Evolutionary conservation across 2,329 filamentous ascomycete genomes (phyloP), one percentile per base, ranked within the genome.

Genomic region (Penicillium sp.): DNA sequence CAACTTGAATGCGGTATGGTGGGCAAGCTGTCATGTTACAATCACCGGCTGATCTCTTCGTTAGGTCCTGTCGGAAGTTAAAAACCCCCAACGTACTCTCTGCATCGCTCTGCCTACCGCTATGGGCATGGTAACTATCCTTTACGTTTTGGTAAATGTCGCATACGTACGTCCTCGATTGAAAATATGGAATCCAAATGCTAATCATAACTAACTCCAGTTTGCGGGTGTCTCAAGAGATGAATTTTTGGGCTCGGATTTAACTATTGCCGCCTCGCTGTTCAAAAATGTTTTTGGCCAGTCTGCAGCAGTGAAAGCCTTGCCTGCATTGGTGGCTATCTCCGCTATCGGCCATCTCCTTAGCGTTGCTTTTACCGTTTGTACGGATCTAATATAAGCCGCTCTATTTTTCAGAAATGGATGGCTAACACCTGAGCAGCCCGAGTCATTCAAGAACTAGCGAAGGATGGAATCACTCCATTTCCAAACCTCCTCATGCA

Each of bases 71-170:
- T 78, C 74, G 10, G 79, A 81, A 63, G 77, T 81, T 30, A 75
- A 73, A 49, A 74, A 81, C 55, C 81, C 81, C 0, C 73, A 80
- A 10, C 74, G 71, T n/a, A 83, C 81, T 0, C 72, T 84, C 11
- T 77, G 77, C 46, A 69, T 79, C 13, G 80, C 80, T 0, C 76
- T 79, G 0, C 79, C 80, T 1, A 60, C 78, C 0, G 81, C 79
- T 0, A 70, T 83, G n/a, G 65, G 69, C 6, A 68, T 77, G 18
- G 76, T 80, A 7, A 75, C 76, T 1, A 62, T 79, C 7, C 65
- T 78, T 0, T 83, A 82, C 57, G 72, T 82, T 54, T 71, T 81
- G n/a, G 73, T 76, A 58, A 82, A 81, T 57, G 71, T 81, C 11
- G 76, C 80, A 7, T 82, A 82, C 63, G 58, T 61, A 43, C n/a